phyloP scores from a whole-genome alignment of 768 basidiomycete genomes.

The Serendipita sp. region DNA sequence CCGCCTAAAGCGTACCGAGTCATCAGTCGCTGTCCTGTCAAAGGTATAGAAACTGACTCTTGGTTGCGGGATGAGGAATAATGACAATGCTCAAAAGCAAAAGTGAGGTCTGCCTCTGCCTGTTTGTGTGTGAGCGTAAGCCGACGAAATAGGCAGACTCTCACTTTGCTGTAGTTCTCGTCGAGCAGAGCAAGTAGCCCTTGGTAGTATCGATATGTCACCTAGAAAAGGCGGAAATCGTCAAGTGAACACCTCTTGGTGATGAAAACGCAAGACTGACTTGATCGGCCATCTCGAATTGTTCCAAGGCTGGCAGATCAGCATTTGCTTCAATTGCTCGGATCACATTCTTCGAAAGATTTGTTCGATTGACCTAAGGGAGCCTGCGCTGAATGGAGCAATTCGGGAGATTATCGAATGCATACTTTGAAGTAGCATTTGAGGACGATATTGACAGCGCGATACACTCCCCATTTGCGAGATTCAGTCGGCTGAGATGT shows the following conservation, averaged over 20 bases:
- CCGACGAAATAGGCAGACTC: constrained; percentile 5
- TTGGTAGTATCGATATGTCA: constrained; percentile 87
- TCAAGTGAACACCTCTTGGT: constrained; percentile 12
- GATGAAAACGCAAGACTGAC: constrained; percentile 26
- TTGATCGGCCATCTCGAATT: constrained; percentile 77
- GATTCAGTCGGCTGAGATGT: constrained; percentile 56
- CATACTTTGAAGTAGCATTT: constrained; percentile 89
- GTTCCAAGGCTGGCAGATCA: constrained; percentile 62
- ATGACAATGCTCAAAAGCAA: constrained; percentile 78
- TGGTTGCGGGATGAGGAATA: constrained; percentile 54
- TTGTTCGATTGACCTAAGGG: constrained; percentile 71
- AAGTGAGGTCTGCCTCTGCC: constrained; percentile 76
- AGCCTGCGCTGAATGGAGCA: constrained; percentile 3
- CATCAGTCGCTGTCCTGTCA: constrained; percentile 6
- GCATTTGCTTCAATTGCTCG: constrained; percentile 73
- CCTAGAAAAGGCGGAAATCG: constrained; percentile 29
- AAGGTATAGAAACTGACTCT: constrained; percentile 39
- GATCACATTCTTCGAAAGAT: constrained; percentile 80
- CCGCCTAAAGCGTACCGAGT: constrained; percentile 39
- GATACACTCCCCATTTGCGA: constrained; percentile 84
- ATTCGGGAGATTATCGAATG: constrained; percentile 11
- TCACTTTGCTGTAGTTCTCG: constrained; percentile 74
- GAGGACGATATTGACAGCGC: constrained; percentile 76
- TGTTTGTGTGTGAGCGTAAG: constrained; percentile 19
- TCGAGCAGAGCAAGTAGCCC: constrained; percentile 90